phyloP scores from a whole-genome alignment of 2,329 filamentous ascomycete genomes.

The Teratosphaeria gauchensis region DNA sequence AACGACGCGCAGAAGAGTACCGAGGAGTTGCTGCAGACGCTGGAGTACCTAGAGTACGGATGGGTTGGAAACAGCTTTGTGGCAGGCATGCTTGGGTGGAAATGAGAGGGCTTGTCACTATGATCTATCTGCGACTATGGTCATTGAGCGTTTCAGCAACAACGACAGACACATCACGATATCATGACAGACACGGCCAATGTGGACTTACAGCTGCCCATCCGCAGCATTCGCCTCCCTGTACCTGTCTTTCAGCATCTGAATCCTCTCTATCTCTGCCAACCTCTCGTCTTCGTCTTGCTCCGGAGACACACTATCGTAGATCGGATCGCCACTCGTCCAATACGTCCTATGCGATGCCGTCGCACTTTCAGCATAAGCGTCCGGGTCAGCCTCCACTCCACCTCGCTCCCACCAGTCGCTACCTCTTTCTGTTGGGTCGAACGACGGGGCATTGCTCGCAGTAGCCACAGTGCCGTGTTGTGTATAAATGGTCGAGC shows the following conservation, averaged over 20 bases:
- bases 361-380: neutral
- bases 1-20: conserved; percentile 27
- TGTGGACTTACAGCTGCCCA: neutral
- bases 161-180: neutral
- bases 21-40: conserved; percentile 20
- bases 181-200: neutral
- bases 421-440: neutral
- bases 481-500: neutral
- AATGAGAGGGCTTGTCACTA: neutral
- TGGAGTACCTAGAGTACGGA: conserved; percentile 27
- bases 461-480: neutral
- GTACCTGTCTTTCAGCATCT: neutral
- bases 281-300: neutral
- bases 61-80: conserved; percentile 25
- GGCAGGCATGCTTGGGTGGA: conserved; percentile 10
- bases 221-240: neutral
- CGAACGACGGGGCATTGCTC: neutral
- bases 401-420: neutral
- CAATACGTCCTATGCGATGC: neutral
- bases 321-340: neutral
- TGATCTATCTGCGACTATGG: no score
- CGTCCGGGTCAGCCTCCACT: neutral
- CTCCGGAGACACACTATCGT: neutral
- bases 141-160: neutral
- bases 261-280: neutral